These are phyloP conservation scores for Solanum acaule DNA, from an alignment of 257 asterid species.

Conservation along the genomic window DNA sequence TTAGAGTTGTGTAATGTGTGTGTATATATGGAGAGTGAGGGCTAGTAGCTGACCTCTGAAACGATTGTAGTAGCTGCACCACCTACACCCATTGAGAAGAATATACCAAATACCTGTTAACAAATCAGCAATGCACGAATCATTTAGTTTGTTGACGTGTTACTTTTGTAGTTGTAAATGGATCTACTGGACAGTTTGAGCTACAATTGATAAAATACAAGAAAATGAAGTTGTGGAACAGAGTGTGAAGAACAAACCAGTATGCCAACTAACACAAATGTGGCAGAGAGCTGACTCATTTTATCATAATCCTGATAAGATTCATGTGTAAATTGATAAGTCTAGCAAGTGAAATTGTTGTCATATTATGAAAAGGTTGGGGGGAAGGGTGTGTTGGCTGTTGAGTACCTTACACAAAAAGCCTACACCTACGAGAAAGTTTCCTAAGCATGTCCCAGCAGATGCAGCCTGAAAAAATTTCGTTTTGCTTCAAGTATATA, in stretches of 20 bases:
- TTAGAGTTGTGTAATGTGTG: background rate
- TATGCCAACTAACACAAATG: slow-evolving; percentile 5
- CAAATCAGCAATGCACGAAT: background rate
- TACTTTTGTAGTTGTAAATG: background rate
- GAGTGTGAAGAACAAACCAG: background rate
- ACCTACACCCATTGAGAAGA: slow-evolving; percentile 65
- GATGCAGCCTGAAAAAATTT: slow-evolving; percentile 11
- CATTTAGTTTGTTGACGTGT: background rate
- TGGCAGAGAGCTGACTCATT: background rate
- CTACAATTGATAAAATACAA: background rate
- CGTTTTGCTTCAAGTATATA: background rate
- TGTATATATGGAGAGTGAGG: background rate
- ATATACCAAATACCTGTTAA: slow-evolving; percentile 17
- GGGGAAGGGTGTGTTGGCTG: background rate
- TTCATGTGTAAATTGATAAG: background rate
- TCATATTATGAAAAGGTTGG: background rate
- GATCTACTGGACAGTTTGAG: background rate
- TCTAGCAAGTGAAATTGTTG: background rate
- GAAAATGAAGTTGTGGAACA: background rate
- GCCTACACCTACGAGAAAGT: slow-evolving; percentile 13
- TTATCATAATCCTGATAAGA: background rate
- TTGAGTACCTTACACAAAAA: slow-evolving; percentile 17
- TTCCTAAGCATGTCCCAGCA: slow-evolving; percentile 23
- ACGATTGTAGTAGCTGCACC: slow-evolving; percentile 55
- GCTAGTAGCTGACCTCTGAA: slow-evolving; percentile 53